Evolutionary conservation across 1,139 yeast species (phyloP), one percentile per base, ranked within the genome.

Genomic region (Yamadazyma epiphylla): DNA sequence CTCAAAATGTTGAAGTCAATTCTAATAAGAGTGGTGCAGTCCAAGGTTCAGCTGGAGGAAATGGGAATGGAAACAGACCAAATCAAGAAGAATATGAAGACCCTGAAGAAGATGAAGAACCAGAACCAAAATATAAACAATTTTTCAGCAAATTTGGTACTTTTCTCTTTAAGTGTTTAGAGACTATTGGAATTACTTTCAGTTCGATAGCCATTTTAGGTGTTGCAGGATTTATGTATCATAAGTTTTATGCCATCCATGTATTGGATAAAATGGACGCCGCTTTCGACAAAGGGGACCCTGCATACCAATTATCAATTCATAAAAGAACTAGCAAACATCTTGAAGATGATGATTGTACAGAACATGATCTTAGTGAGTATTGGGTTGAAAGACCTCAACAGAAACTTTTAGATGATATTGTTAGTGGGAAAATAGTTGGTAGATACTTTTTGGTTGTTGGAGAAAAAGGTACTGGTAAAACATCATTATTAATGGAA

Each of bases 401-500:
- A 45, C 95, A 85, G 46, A 49, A 63, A 19, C 51, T 79, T 14
- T 55, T 85, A 19, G 86, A 85, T 55, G 77, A 73, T 27, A 78
- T 85, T 19, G 66, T 85, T 10, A 53, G 71, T 6, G 95, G 95
- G 1, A 57, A 70, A 12, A 59, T 74, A 2, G 58, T 59, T 10
- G 94, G 95, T 0, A 55, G 91, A 16, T 85, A 85, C 51, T 82
- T 77, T 48, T 58, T 85, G 32, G 53, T 85, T 12, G 74, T 85
- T 32, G 95, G 95, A 15, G 95, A 85, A 52, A 84, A 85, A 50
- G 95, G 95, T 1, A 84, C 94, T 0, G 95, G 95, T 3, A 85
- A 85, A 48, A 80, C 89, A 0, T 80, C 91, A 1, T 65, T 84
- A 55, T 62, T 83, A 17, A 54, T 80, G 43, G 88, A 82, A 45